These are phyloP conservation scores for Sequoiadendron giganteum DNA, from an alignment of 75 land plant genomes.

Conservation along the genomic window DNA sequence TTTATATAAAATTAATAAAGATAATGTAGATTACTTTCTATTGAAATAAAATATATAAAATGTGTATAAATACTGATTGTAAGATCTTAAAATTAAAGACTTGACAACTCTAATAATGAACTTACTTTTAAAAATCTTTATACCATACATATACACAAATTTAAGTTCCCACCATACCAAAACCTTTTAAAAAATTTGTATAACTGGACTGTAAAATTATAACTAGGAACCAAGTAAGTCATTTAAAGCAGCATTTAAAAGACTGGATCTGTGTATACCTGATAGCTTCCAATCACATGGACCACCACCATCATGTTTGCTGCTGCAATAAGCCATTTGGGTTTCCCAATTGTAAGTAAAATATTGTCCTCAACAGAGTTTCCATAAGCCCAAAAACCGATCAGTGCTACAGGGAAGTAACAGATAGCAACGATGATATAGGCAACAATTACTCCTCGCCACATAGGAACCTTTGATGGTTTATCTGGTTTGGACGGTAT, in stretches of 20 bases:
- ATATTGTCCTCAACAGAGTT: slow-evolving; percentile 43
- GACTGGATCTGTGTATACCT: slow-evolving; percentile 17
- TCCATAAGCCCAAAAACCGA: slow-evolving; percentile 74
- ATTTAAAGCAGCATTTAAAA: neutral
- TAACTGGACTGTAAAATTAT: no score
- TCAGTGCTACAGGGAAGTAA: slow-evolving; percentile 60
- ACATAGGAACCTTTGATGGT: slow-evolving; percentile 70
- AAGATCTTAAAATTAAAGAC: neutral
- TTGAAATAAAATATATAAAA: no score
- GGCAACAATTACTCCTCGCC: slow-evolving; percentile 61
- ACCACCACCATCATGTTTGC: slow-evolving; percentile 64
- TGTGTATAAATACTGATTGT: neutral
- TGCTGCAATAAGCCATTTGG: slow-evolving; percentile 53
- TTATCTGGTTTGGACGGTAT: slow-evolving; percentile 55
- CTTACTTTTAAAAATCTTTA: no score
- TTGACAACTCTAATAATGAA: neutral
- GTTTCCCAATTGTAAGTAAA: slow-evolving; percentile 28
- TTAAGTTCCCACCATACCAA: neutral
- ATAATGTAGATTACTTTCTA: no score
- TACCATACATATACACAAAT: no score
- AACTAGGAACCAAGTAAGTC: no score
- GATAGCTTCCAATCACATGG: slow-evolving; percentile 77
- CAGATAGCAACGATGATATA: slow-evolving; percentile 60
- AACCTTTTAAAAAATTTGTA: neutral
- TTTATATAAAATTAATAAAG: no score